Evolutionary conservation across 208 protist species (phyloP).

Genomic region (Entamoeba invadens): DNA sequence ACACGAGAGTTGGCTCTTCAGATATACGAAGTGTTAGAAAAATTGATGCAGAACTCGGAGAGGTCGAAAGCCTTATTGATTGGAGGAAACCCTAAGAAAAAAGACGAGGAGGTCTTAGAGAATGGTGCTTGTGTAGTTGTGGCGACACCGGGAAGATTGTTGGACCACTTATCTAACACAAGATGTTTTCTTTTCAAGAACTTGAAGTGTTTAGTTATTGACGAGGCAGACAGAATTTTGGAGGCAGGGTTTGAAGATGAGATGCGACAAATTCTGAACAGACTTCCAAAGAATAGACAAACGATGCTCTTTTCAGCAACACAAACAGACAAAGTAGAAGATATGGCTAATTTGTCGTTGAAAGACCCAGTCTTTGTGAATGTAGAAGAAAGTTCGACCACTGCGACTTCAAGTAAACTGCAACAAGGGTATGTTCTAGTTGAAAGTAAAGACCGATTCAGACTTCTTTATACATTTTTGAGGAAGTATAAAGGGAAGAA

Average conservation of each 20-base stretch:
- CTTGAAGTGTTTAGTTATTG: constrained; percentile 20
- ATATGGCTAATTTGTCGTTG: constrained; percentile 4
- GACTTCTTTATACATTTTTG: constrained; percentile 11
- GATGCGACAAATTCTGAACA: constrained; percentile 1
- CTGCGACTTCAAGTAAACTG: not conserved
- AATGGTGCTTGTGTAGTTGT: constrained; percentile 17
- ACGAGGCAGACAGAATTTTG: constrained; percentile 22
- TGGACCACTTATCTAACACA: constrained; percentile 30
- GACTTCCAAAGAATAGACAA: constrained; percentile 19
- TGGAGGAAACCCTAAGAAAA: constrained; percentile 7
- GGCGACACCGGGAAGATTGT: constrained; percentile 32
- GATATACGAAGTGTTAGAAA: constrained; percentile 8
- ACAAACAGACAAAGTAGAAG: constrained; percentile 3
- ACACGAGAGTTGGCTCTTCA: constrained; percentile 31
- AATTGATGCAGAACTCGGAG: not conserved
- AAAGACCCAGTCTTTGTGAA: not conserved
- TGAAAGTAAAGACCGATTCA: not conserved
- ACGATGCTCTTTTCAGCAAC: constrained; percentile 23
- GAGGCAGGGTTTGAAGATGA: constrained; percentile 25
- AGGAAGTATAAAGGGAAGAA: constrained; percentile 16
- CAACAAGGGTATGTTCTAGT: not conserved
- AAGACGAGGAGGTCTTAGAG: constrained; percentile 6
- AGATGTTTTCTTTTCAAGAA: not conserved
- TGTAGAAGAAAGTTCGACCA: not conserved
- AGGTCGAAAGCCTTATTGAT: constrained; percentile 1